phyloP scores from a whole-genome alignment of 1,284 basidiomycete species.

The Moesziomyces sp. region DNA sequence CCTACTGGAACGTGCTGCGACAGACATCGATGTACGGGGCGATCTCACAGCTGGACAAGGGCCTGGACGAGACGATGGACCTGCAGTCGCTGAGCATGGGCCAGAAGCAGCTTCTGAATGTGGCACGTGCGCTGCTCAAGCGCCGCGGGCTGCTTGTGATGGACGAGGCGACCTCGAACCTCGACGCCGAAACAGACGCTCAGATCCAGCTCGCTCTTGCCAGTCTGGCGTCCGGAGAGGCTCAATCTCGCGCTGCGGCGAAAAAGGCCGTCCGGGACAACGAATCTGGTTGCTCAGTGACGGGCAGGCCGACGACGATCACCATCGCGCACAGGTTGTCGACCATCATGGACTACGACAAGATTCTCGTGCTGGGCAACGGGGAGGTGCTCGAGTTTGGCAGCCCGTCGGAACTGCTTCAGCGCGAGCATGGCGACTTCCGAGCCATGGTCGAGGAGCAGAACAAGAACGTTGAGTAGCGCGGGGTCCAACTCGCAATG shows the following conservation, averaged over 20 bases:
- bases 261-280: conserved; percentile 35
- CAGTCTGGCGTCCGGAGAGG: neutral
- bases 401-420: conserved; percentile 22
- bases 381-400: conserved; percentile 76
- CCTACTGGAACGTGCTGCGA: conserved; percentile 50
- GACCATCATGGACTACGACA: conserved; percentile 79
- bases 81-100: conserved; percentile 19
- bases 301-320: conserved; percentile 29
- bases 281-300: neutral
- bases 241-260: neutral
- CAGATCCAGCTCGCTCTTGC: conserved; percentile 74
- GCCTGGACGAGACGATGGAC: conserved; percentile 6
- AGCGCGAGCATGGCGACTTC: conserved; percentile 23
- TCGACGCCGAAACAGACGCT: conserved; percentile 23
- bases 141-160: conserved; percentile 71
- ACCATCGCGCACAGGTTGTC: conserved; percentile 74
- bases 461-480: conserved; percentile 5
- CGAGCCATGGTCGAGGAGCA: conserved; percentile 33
- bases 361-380: conserved; percentile 79
- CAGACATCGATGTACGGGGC: conserved; percentile 43
- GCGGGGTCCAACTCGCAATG: no score
- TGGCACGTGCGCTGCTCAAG: conserved; percentile 72
- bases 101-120: conserved; percentile 66
- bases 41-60: conserved; percentile 18
- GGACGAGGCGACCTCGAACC: conserved; percentile 68